Percentiles rank a stretch among this genome's conserved stretches.
These are phyloP conservation scores for Gastrolobium villosum DNA, from an alignment of 306 rosid genomes.

Conservation along the genomic window DNA sequence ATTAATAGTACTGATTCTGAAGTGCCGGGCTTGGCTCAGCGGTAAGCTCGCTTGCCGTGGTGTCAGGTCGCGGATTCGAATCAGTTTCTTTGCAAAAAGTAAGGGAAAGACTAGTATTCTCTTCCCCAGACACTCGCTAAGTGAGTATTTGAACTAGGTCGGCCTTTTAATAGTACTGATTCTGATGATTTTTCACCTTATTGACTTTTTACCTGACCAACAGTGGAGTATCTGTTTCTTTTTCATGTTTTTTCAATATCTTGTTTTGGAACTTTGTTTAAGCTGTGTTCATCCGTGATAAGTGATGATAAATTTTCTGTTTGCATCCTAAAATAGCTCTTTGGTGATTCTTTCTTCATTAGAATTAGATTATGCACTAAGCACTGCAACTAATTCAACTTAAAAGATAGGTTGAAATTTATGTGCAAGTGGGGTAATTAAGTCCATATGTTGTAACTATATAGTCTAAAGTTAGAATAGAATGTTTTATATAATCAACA, in stretches of 20 bases:
- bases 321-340: not conserved
- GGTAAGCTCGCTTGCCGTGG: too few relatives aligned
- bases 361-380: not conserved
- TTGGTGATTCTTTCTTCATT: not conserved
- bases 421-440: not conserved
- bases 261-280: slow-evolving; percentile 23
- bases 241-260: slow-evolving; percentile 5
- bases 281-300: not conserved
- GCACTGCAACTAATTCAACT: not conserved
- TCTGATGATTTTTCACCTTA: not conserved
- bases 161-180: not conserved
- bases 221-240: not conserved
- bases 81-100: too few relatives aligned
- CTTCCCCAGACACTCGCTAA: too few relatives aligned
- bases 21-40: too few relatives aligned
- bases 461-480: not conserved
- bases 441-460: not conserved
- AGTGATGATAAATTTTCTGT: not conserved
- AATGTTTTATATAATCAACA: not conserved
- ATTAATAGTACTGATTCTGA: not conserved
- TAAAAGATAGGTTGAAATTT: not conserved
- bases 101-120: too few relatives aligned
- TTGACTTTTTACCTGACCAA: slow-evolving; percentile 1
- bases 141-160: too few relatives aligned
- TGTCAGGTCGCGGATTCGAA: too few relatives aligned